Percentiles rank a stretch among this genome's conserved stretches.
Conservation (phyloP, 345 rosid species). For the Pistacia vera region DNA sequence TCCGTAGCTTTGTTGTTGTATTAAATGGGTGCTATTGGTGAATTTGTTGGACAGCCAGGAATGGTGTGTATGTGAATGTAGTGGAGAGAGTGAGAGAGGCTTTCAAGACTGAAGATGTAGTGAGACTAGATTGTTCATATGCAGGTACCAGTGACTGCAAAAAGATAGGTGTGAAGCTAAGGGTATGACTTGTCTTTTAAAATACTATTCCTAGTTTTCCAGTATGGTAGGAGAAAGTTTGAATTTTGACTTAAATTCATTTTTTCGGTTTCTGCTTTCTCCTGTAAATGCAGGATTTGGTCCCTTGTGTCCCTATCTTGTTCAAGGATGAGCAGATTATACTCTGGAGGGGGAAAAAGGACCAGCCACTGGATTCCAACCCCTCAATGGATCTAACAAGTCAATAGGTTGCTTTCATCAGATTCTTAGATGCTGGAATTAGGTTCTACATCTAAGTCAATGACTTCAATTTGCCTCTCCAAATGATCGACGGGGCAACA, state of each 20-base stretch:
- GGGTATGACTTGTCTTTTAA: constrained; percentile 38
- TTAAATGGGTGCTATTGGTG: background rate
- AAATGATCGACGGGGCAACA: background rate
- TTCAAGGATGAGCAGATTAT: constrained; percentile 88
- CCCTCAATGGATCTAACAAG: constrained; percentile 3
- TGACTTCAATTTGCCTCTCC: background rate
- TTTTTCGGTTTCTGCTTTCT: constrained; percentile 7
- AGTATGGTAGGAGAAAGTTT: background rate
- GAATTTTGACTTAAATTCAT: constrained; percentile 12
- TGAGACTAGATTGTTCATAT: constrained; percentile 79
- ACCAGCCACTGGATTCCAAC: constrained; percentile 15
- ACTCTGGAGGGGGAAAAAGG: constrained; percentile 73
- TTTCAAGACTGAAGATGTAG: constrained; percentile 63
- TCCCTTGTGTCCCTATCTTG: constrained; percentile 79
- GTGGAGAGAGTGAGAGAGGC: constrained; percentile 74
- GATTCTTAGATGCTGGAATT: constrained; percentile 1
- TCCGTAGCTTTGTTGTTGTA: too few relatives aligned
- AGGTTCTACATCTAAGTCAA: background rate
- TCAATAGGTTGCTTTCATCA: background rate
- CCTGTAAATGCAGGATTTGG: constrained; percentile 64
- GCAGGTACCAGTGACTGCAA: constrained; percentile 87
- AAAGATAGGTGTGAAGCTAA: constrained; percentile 77
- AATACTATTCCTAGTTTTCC: background rate
- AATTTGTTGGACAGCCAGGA: constrained; percentile 60
- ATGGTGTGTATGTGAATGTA: constrained; percentile 86